Percentiles rank a stretch among this genome's conserved stretches.
Evolutionary conservation across 805 yeast species (phyloP).

Genomic region (Candida patagonica): DNA sequence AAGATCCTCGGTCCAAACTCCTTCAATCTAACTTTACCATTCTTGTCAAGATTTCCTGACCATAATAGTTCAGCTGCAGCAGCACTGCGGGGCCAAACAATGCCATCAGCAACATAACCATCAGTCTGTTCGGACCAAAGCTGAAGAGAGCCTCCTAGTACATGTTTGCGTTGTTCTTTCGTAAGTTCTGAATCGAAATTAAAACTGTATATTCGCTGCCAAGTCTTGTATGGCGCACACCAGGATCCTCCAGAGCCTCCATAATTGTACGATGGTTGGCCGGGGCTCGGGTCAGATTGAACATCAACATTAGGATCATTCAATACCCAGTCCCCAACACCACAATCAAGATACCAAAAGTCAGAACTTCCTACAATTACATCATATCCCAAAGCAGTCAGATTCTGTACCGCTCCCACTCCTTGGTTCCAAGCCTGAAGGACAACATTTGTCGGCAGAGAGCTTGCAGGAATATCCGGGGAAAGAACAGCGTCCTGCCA

Average conservation of each 20-base stretch:
- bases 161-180: conserved; percentile 21
- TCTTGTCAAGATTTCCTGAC: conserved; percentile 32
- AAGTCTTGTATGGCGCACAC: conserved; percentile 36
- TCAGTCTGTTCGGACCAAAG: conserved; percentile 34
- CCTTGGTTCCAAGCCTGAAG: conserved; percentile 30
- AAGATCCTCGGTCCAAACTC: conserved; percentile 28
- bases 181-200: conserved; percentile 28
- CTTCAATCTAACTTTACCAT: conserved; percentile 24
- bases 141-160: conserved; percentile 32
- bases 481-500: conserved; percentile 33
- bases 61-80: conserved; percentile 34
- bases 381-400: conserved; percentile 30
- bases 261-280: conserved; percentile 23
- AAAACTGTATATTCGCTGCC: conserved; percentile 33
- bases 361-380: conserved; percentile 29
- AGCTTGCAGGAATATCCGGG: conserved; percentile 19
- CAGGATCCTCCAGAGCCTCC: conserved; percentile 30
- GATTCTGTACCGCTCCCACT: conserved; percentile 17
- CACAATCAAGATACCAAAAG: conserved; percentile 35
- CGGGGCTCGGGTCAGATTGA: conserved; percentile 15
- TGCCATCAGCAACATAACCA: conserved; percentile 23
- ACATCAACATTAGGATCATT: conserved; percentile 28
- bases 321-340: conserved; percentile 30
- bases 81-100: conserved; percentile 35
- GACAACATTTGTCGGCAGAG: conserved; percentile 27